These are phyloP conservation scores for Plasmopara halstedii DNA, from an alignment of 352 stramenopile species.

Conservation along the genomic window DNA sequence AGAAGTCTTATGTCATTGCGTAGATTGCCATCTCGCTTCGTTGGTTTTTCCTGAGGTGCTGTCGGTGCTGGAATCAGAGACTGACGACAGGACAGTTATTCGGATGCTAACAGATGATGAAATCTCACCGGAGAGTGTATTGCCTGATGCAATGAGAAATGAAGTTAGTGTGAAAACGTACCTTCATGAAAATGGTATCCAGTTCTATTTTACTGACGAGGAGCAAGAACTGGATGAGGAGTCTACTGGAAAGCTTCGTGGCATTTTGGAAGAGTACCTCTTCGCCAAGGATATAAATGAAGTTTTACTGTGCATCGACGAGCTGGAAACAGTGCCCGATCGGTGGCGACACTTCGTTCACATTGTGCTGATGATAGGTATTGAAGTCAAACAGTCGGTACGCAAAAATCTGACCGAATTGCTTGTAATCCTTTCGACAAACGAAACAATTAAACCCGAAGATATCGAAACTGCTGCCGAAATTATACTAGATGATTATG, in stretches of 20 bases:
- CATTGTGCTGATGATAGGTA: constrained; percentile 31
- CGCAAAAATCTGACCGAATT: constrained; percentile 41
- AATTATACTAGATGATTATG: constrained; percentile 51
- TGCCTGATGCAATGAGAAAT: constrained; percentile 38
- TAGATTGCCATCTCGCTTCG: constrained; percentile 58
- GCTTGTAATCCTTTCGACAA: constrained; percentile 30
- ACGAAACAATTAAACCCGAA: constrained; percentile 35
- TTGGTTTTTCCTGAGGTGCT: constrained; percentile 69
- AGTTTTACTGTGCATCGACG: constrained; percentile 66
- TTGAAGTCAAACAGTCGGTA: constrained; percentile 43
- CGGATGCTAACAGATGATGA: constrained; percentile 80
- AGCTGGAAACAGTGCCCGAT: constrained; percentile 35
- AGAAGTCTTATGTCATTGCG: constrained; percentile 36
- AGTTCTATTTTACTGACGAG: constrained; percentile 56
- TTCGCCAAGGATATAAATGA: constrained; percentile 67
- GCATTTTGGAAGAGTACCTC: constrained; percentile 72
- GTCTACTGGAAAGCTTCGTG: constrained; percentile 52
- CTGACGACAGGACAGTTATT: constrained; percentile 48
- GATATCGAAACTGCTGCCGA: constrained; percentile 54
- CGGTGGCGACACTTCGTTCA: constrained; percentile 69
- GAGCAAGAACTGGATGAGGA: constrained; percentile 60
- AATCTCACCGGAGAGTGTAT: constrained; percentile 40
- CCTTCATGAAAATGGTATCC: constrained; percentile 53
- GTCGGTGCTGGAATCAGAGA: constrained; percentile 65
- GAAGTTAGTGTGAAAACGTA: constrained; percentile 45